Percentiles rank a stretch among this genome's conserved stretches.
Evolutionary conservation across 2,329 filamentous ascomycete genomes (phyloP).

Genomic region (Hymenoscyphus albidus): DNA sequence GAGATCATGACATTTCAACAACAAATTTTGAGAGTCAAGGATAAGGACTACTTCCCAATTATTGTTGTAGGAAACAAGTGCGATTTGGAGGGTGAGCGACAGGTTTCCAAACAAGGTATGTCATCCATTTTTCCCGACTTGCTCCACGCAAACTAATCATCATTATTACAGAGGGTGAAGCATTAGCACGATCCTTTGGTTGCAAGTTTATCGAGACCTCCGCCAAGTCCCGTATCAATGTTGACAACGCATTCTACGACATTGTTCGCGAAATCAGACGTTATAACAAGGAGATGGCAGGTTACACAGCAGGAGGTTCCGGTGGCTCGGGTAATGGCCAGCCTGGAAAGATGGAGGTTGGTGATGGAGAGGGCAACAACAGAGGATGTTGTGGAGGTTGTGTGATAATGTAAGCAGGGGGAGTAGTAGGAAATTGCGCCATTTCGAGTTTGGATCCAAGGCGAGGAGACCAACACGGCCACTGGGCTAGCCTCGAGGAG

Average conservation of each 20-base stretch:
- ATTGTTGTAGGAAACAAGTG: conserved; percentile 99
- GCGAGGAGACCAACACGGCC: background rate
- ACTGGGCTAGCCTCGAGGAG: background rate
- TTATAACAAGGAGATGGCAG: conserved; percentile 98
- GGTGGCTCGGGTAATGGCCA: conserved; percentile 58
- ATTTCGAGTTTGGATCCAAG: background rate
- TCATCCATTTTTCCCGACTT: conserved; percentile 16
- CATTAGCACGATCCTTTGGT: conserved; percentile 78
- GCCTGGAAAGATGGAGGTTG: conserved; percentile 69
- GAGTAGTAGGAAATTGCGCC: background rate
- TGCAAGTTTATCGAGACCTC: conserved; percentile 99
- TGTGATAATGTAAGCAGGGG: conserved; percentile 71
- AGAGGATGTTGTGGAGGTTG: conserved; percentile 80
- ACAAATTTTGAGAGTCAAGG: conserved; percentile 97
- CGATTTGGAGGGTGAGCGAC: conserved; percentile 89
- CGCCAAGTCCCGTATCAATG: conserved; percentile 95
- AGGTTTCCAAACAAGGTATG: conserved; percentile 88
- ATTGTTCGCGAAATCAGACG: conserved; percentile 96
- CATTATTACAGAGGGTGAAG: conserved; percentile 71
- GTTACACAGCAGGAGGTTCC: conserved; percentile 67
- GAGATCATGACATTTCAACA: conserved; percentile 99
- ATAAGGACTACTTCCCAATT: conserved; percentile 99
- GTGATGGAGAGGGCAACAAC: conserved; percentile 57
- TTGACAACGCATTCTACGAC: conserved; percentile 98
- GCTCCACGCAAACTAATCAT: background rate